phyloP scores from a whole-genome alignment of 805 yeast species.

The Lipomyces oligophaga region DNA sequence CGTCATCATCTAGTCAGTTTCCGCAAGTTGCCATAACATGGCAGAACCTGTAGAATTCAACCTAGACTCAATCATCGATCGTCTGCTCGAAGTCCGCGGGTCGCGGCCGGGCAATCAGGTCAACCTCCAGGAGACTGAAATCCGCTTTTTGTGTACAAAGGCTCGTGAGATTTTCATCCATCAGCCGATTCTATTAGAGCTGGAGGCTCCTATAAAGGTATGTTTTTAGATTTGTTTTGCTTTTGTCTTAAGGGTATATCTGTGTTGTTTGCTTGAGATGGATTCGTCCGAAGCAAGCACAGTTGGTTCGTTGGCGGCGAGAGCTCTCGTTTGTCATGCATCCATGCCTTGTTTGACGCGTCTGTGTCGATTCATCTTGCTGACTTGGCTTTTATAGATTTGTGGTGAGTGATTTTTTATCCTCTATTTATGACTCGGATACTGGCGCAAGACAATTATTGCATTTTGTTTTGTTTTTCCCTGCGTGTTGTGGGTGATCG shows the following conservation, averaged over 20 bases:
- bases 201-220: conserved; percentile 94
- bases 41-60: conserved; percentile 65
- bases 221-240: conserved; percentile 35
- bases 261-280: no score
- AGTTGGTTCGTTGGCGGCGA: no score
- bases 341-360: background rate
- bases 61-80: conserved; percentile 93
- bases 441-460: no score
- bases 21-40: conserved; percentile 3
- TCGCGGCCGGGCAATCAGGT: conserved; percentile 98
- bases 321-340: no score
- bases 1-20: no score
- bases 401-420: background rate
- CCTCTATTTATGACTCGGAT: no score
- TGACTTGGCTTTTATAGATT: background rate
- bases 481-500: conserved; percentile 23
- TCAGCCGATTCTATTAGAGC: conserved; percentile 91
- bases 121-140: conserved; percentile 87
- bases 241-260: background rate
- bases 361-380: background rate
- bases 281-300: no score
- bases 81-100: conserved; percentile 95
- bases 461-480: no score
- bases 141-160: conserved; percentile 90
- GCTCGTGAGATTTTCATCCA: conserved; percentile 97